These are phyloP conservation scores for Punctularia strigosozonata DNA, from an alignment of 768 basidiomycete species.

Conservation along the genomic window DNA sequence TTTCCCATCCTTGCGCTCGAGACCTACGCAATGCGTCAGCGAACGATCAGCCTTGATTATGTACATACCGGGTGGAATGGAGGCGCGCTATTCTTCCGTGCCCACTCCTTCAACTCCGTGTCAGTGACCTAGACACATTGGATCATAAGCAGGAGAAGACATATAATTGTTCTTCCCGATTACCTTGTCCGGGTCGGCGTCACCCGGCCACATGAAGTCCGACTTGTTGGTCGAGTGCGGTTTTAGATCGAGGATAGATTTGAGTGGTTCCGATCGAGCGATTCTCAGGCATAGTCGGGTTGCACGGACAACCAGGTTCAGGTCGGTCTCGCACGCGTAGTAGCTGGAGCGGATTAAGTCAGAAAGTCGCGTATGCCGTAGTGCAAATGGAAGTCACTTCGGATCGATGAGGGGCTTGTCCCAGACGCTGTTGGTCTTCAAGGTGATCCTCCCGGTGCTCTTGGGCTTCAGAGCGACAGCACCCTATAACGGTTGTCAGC, in stretches of 20 bases:
- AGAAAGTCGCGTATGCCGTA: background rate
- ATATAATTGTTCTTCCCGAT: background rate
- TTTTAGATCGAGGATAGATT: constrained; percentile 3
- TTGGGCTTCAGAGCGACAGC: background rate
- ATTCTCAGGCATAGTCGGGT: constrained; percentile 5
- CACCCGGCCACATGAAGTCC: constrained; percentile 7
- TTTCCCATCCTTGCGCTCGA: background rate
- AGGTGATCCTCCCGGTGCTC: background rate
- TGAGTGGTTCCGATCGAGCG: constrained; percentile 7
- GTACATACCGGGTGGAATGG: background rate
- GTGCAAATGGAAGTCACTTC: background rate
- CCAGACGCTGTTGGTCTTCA: background rate
- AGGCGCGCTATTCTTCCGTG: background rate
- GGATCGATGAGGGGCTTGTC: background rate
- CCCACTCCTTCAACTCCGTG: background rate
- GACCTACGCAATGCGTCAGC: background rate
- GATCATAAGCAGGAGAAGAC: background rate
- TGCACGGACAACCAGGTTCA: constrained; percentile 7
- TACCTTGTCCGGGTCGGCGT: constrained; percentile 8
- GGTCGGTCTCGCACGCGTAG: constrained; percentile 5
- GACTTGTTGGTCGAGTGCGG: constrained; percentile 4
- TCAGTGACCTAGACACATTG: background rate
- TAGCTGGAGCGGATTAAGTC: constrained; percentile 3
- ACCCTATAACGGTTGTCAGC: background rate
- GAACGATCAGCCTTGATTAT: background rate